Evolutionary conservation across 192 early-diverging fungal species (phyloP), one percentile per base, ranked within the genome.

Genomic region (Physocladia obscura): DNA sequence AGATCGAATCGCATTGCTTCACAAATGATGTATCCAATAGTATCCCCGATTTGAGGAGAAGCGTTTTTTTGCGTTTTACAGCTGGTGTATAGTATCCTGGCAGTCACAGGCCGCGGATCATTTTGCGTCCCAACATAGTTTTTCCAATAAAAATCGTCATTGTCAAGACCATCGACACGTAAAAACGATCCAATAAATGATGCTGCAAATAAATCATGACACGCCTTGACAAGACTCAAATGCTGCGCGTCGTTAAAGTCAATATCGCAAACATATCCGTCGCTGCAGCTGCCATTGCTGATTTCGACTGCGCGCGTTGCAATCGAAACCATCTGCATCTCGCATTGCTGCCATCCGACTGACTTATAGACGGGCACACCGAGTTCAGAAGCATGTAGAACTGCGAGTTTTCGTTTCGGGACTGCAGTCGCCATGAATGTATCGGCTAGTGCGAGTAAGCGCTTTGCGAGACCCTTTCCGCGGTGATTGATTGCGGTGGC

Each of bases 341-440:
- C 21, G 5, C 4, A 44, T 62, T 13, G 19, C 39, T 11, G 51
- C 70, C 70, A 72, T 1, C 70, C 70, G 40, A 72, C 40, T 1
- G 59, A 62, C 29, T 56, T 57, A 36, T 72, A 72, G 22, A 72
- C 34, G 32, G 59, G 59, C 1, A 60, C 70, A n/a, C 59, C 70
- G 6, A 61, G 48, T 24, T 58, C 59, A 4, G 70, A 58, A 13
- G 70, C 70, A 55, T 72, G 70, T 13, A 72, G 37, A 0, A 72
- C 50, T 5, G 44, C 70, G 31, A 72, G 54, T 22, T 26, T 21
- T n/a, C n/a, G n/a, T 49, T 49, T 39, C 4, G 57, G 57, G 6
- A 34, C 29, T 1, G 48, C 39, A 6, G 4, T 30, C 22, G 6
- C 24, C 60, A 72, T 72, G 49, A 62, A 63, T 11, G 21, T 49